Percentiles rank a stretch among this genome's conserved stretches.
Conservation (phyloP, 169 alveolate genomes). For the Besnoitia besnoiti region DNA sequence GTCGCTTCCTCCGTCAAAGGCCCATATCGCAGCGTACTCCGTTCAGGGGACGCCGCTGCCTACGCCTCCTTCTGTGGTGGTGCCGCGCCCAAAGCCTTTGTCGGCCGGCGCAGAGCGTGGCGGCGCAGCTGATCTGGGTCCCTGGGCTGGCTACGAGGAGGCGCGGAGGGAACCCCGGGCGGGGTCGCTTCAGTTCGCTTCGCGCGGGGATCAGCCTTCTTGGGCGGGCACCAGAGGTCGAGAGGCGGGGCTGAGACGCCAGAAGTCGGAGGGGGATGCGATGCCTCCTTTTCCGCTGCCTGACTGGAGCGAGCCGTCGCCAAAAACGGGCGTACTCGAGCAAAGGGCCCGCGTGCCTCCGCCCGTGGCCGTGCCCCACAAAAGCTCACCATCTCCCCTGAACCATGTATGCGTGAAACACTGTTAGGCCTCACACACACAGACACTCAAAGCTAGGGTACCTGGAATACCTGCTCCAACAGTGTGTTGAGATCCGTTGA, state of each 20-base stretch:
- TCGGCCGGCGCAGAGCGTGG: slow-evolving; percentile 2
- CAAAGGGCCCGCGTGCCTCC: not conserved
- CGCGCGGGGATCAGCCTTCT: too few species aligned
- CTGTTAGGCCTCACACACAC: too few species aligned
- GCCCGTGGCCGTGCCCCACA: not conserved
- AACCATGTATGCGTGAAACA: not conserved
- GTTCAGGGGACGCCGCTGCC: not conserved
- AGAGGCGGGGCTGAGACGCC: not conserved
- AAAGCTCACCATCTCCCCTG: not conserved
- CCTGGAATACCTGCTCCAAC: too few species aligned
- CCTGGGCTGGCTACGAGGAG: not conserved
- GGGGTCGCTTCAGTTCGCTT: not conserved
- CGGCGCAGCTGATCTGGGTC: not conserved
- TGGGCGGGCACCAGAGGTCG: too few species aligned
- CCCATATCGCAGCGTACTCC: not conserved
- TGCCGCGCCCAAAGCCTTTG: slow-evolving; percentile 11
- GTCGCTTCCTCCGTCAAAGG: not conserved
- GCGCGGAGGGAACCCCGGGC: too few species aligned
- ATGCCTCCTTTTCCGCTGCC: not conserved
- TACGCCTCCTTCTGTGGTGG: slow-evolving; percentile 13
- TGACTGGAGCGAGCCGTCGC: slow-evolving; percentile 12
- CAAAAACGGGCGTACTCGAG: not conserved
- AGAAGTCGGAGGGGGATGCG: not conserved
- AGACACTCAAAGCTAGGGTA: too few species aligned
- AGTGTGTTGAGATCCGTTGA: too few species aligned